Evolutionary conservation across 257 asterid genomes (phyloP).

Genomic region (Salvia miltiorrhiza): DNA sequence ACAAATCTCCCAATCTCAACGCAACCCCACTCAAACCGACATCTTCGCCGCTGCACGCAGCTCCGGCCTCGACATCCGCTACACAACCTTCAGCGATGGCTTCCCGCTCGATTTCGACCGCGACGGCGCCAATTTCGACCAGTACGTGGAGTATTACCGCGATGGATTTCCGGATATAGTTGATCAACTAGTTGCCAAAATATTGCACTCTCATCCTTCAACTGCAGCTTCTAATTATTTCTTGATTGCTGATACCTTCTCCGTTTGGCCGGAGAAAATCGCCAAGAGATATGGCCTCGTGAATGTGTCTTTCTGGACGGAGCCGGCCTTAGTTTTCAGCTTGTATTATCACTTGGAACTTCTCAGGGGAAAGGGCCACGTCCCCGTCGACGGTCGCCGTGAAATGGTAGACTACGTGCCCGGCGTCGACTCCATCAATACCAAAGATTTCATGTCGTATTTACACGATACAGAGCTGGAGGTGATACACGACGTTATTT

Average conservation of each 20-base stretch:
- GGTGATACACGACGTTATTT: slow-evolving; percentile 29
- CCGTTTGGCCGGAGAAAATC: slow-evolving; percentile 31
- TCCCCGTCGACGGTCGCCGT: slow-evolving; percentile 31
- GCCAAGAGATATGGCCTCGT: slow-evolving; percentile 37
- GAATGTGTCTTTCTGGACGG: slow-evolving; percentile 57
- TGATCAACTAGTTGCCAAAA: slow-evolving; percentile 38
- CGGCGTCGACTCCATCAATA: slow-evolving; percentile 49
- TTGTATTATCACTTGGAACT: slow-evolving; percentile 47
- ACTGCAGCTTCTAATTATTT: slow-evolving; percentile 17
- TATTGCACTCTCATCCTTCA: slow-evolving; percentile 23
- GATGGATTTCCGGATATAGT: slow-evolving; percentile 32
- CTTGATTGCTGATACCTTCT: slow-evolving; percentile 41
- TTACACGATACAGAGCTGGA: slow-evolving; percentile 34
- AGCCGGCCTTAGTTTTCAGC: slow-evolving; percentile 50
- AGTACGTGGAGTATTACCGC: slow-evolving; percentile 11
- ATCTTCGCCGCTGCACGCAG: slow-evolving; percentile 37
- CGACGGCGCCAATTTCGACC: slow-evolving; percentile 31
- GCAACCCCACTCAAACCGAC: too few relatives aligned
- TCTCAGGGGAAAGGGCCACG: slow-evolving; percentile 40
- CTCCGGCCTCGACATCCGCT: slow-evolving; percentile 57
- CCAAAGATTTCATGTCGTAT: slow-evolving; percentile 52
- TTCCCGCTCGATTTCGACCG: slow-evolving; percentile 40
- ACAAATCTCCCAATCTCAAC: slow-evolving; percentile 42
- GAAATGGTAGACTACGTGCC: slow-evolving; percentile 48
- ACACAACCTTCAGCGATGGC: slow-evolving; percentile 53